Evolutionary conservation across 768 basidiomycete genomes (phyloP).

Genomic region (Ramaria rubella): DNA sequence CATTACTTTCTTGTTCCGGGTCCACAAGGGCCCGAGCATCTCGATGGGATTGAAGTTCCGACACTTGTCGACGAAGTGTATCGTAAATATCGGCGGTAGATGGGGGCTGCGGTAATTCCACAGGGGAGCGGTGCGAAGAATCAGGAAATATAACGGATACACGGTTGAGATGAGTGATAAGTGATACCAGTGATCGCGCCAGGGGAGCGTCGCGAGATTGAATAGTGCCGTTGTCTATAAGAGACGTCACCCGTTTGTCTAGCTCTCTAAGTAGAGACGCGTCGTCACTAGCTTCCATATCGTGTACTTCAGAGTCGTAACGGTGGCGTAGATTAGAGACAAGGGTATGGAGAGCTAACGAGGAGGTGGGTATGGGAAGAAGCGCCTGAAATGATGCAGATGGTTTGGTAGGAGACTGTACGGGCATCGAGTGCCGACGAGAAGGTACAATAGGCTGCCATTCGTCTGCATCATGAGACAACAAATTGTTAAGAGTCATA

Average conservation of each 20-base stretch:
- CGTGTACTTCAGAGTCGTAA: constrained; percentile 33
- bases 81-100: constrained; percentile 41
- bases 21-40: constrained; percentile 34
- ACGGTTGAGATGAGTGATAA: constrained; percentile 62
- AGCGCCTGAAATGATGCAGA: constrained; percentile 17
- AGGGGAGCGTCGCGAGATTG: constrained; percentile 50
- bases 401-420: constrained; percentile 25
- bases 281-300: constrained; percentile 45
- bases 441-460: constrained; percentile 55
- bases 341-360: constrained; percentile 53
- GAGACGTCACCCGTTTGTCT: constrained; percentile 42
- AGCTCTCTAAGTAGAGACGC: constrained; percentile 56
- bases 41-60: constrained; percentile 56
- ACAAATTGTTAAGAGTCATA: constrained; percentile 64
- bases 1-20: constrained; percentile 16
- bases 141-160: constrained; percentile 35
- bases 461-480: constrained; percentile 31
- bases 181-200: constrained; percentile 59
- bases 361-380: constrained; percentile 18
- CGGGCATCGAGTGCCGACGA: constrained; percentile 55
- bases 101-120: constrained; percentile 8
- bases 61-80: constrained; percentile 60
- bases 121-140: constrained; percentile 11
- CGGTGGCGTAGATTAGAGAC: constrained; percentile 54
- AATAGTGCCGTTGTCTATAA: constrained; percentile 33